Conservation (phyloP, 2,329 filamentous ascomycete genomes). For the Xylaria sp. region DNA sequence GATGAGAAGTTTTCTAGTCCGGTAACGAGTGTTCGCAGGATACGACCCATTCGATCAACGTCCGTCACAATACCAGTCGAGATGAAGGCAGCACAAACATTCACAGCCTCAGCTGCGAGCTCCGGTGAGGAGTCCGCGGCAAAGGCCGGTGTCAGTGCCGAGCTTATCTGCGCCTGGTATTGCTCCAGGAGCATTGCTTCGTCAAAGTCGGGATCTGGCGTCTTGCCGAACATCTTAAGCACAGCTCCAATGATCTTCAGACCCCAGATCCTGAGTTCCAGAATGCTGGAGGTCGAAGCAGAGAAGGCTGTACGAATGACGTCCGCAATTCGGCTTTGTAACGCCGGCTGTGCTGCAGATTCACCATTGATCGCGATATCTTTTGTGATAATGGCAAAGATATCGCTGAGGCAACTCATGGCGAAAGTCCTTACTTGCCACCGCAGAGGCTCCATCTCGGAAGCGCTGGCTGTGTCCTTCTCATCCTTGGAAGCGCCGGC, state of each 20-base stretch:
- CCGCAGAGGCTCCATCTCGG: constrained; percentile 79
- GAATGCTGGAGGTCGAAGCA: constrained; percentile 86
- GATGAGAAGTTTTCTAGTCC: constrained; percentile 88
- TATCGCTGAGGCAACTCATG: constrained; percentile 79
- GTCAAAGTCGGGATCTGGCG: constrained; percentile 93
- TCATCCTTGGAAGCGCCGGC: constrained; percentile 52
- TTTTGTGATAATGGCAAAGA: constrained; percentile 73
- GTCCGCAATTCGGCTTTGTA: constrained; percentile 82
- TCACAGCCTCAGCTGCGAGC: constrained; percentile 89
- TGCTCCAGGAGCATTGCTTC: constrained; percentile 95
- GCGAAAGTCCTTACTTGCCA: constrained; percentile 97
- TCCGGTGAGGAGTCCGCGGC: constrained; percentile 94
- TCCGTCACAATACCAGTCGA: constrained; percentile 96
- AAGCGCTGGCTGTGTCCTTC: constrained; percentile 41
- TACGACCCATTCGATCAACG: constrained; percentile 96
- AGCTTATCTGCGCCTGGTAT: constrained; percentile 97
- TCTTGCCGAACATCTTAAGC: constrained; percentile 92
- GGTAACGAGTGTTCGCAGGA: constrained; percentile 85
- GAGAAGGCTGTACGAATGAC: constrained; percentile 97
- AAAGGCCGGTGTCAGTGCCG: constrained; percentile 91
- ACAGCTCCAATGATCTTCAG: constrained; percentile 91
- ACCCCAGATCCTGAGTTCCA: constrained; percentile 84
- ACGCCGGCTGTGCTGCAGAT: constrained; percentile 67
- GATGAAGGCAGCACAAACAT: constrained; percentile 97
- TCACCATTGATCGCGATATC: constrained; percentile 74